A percentile compares a stretch with the other conserved stretches of the same genome.
Evolutionary conservation across 2,329 filamentous ascomycete species (phyloP).

Genomic region (Verticillium klebahnii): DNA sequence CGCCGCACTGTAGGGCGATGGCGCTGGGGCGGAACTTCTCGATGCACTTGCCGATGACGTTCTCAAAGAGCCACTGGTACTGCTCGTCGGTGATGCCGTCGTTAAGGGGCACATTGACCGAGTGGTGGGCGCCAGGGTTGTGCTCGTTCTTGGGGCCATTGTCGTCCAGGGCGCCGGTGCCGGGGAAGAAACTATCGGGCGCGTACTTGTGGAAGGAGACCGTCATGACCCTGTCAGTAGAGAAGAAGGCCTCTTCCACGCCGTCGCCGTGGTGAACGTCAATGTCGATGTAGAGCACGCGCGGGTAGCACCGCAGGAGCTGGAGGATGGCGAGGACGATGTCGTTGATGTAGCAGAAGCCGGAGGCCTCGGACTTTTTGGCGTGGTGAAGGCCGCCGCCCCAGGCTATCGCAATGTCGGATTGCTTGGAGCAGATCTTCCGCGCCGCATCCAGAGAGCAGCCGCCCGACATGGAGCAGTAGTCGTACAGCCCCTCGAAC

Average conservation of each 20-base stretch:
- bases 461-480: slow-evolving; percentile 89
- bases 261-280: slow-evolving; percentile 93
- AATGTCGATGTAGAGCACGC: slow-evolving; percentile 97
- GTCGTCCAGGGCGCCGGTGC: slow-evolving; percentile 80
- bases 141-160: slow-evolving; percentile 78
- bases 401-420: slow-evolving; percentile 97
- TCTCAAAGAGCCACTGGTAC: slow-evolving; percentile 81
- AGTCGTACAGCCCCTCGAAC: slow-evolving; percentile 93
- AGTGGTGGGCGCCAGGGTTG: slow-evolving; percentile 84
- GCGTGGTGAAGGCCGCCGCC: slow-evolving; percentile 94
- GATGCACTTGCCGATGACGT: slow-evolving; percentile 72
- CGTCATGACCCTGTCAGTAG: slow-evolving; percentile 88
- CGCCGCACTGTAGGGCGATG: slow-evolving; percentile 93
- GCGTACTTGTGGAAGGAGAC: slow-evolving; percentile 96
- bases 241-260: slow-evolving; percentile 90
- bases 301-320: slow-evolving; percentile 81
- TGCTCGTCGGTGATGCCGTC: slow-evolving; percentile 90
- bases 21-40: slow-evolving; percentile 82
- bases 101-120: slow-evolving; percentile 84
- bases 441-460: slow-evolving; percentile 86
- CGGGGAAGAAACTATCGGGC: slow-evolving; percentile 77
- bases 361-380: slow-evolving; percentile 87
- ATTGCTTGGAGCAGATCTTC: slow-evolving; percentile 80
- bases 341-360: slow-evolving; percentile 99
- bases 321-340: slow-evolving; percentile 95